Evolutionary conservation across 805 yeast genomes (phyloP).

Genomic region (Candida peoriensis): DNA sequence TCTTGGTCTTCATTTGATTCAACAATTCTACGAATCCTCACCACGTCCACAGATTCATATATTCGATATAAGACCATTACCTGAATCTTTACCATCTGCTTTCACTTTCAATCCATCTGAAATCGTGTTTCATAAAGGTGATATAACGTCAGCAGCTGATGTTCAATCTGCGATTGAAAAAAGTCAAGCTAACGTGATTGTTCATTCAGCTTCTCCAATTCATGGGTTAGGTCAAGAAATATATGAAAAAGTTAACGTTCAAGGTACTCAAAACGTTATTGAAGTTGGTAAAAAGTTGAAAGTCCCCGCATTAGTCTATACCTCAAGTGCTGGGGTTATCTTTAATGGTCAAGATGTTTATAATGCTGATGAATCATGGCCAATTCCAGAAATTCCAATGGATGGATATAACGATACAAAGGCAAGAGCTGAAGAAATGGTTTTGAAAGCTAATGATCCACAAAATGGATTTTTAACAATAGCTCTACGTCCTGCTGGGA

Average conservation of each 20-base stretch:
- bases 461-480: conserved; percentile 60
- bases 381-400: conserved; percentile 88
- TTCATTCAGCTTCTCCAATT: conserved; percentile 95
- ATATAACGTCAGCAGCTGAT: conserved; percentile 70
- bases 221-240: conserved; percentile 81
- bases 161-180: conserved; percentile 55
- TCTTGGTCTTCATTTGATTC: conserved; percentile 84
- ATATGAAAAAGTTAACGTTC: conserved; percentile 85
- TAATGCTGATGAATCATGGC: conserved; percentile 93
- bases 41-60: conserved; percentile 77
- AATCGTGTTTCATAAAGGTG: conserved; percentile 71
- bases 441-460: conserved; percentile 65
- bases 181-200: conserved; percentile 67
- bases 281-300: conserved; percentile 49
- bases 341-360: conserved; percentile 91
- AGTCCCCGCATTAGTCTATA: conserved; percentile 73
- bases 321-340: conserved; percentile 96
- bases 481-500: conserved; percentile 94
- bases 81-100: conserved; percentile 61
- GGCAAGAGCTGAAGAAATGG: conserved; percentile 83
- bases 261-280: conserved; percentile 77
- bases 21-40: conserved; percentile 64
- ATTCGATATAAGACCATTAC: conserved; percentile 87
- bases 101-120: conserved; percentile 65
- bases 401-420: conserved; percentile 96